These are phyloP conservation scores for Cymbidium sinense DNA, from an alignment of 106 monocot species.

Conservation along the genomic window DNA sequence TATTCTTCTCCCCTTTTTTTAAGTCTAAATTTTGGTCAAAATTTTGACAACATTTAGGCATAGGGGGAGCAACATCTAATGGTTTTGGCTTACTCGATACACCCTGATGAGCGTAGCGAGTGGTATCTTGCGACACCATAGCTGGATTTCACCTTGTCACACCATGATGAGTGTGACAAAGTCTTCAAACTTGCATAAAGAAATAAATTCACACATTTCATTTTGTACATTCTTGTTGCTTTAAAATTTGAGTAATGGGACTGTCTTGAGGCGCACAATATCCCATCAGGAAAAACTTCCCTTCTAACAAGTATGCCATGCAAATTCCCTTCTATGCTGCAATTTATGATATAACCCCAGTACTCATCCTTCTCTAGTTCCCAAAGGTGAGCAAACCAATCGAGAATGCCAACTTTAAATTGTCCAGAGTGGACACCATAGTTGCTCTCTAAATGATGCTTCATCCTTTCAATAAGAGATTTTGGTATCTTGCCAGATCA, in stretches of 20 bases:
- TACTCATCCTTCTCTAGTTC: slow-evolving; percentile 77
- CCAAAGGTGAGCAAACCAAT: slow-evolving; percentile 92
- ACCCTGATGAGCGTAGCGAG: no score
- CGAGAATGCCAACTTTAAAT: slow-evolving; percentile 81
- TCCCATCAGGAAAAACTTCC: slow-evolving; percentile 46
- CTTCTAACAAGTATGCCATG: slow-evolving; percentile 79
- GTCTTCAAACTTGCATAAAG: no score
- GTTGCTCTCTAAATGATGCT: slow-evolving; percentile 50
- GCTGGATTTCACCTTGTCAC: no score
- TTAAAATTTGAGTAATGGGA: slow-evolving; percentile 51
- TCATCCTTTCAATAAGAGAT: slow-evolving; percentile 11
- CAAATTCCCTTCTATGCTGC: slow-evolving; percentile 84
- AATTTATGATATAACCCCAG: slow-evolving; percentile 89
- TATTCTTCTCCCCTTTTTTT: no score
- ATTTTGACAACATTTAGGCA: no score
- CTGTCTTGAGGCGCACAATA: slow-evolving; percentile 44
- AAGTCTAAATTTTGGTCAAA: no score
- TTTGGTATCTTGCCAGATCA: slow-evolving; percentile 39
- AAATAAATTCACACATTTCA: slow-evolving; percentile 40
- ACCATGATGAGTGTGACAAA: no score
- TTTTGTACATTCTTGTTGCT: slow-evolving; percentile 48
- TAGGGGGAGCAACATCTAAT: no score
- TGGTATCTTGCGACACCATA: no score
- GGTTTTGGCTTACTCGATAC: no score
- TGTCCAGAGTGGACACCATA: slow-evolving; percentile 82